These are phyloP conservation scores for Plasmodium gaboni DNA, from an alignment of 169 alveolate species.

Conservation along the genomic window DNA sequence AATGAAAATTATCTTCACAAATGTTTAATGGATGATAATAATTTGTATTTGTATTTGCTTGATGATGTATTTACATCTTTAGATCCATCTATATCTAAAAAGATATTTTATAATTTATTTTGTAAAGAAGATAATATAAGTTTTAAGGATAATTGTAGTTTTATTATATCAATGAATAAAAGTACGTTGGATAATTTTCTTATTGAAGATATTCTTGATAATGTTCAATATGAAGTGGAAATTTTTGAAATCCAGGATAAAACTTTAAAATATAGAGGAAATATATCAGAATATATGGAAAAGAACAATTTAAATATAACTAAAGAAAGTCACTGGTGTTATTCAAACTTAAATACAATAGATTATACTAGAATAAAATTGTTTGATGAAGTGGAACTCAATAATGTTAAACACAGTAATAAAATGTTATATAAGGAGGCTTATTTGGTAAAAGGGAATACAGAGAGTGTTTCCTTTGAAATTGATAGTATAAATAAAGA, in stretches of 20 bases:
- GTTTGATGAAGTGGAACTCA: slow-evolving; percentile 7
- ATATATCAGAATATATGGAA: slow-evolving; percentile 21
- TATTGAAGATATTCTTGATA: slow-evolving; percentile 26
- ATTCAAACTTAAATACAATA: slow-evolving; percentile 13
- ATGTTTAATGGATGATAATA: slow-evolving; percentile 19
- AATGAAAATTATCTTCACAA: slow-evolving; percentile 5
- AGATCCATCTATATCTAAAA: slow-evolving; percentile 80
- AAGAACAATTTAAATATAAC: slow-evolving; percentile 22
- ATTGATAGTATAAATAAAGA: slow-evolving; percentile 1
- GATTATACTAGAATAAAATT: slow-evolving; percentile 16
- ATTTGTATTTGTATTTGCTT: slow-evolving; percentile 72
- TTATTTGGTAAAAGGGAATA: background rate
- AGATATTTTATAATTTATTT: slow-evolving; percentile 82
- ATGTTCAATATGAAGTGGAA: slow-evolving; percentile 30
- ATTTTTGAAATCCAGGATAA: slow-evolving; percentile 30
- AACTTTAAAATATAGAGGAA: slow-evolving; percentile 35
- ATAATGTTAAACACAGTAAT: background rate
- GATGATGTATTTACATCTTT: slow-evolving; percentile 82
- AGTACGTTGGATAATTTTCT: slow-evolving; percentile 25
- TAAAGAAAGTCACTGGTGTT: slow-evolving; percentile 20
- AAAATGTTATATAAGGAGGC: slow-evolving; percentile 1
- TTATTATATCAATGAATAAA: slow-evolving; percentile 52
- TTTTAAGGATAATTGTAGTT: slow-evolving; percentile 56
- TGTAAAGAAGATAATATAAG: slow-evolving; percentile 47
- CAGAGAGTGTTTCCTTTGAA: slow-evolving; percentile 11